These are phyloP conservation scores for Sistotremastrum suecicum DNA, from an alignment of 768 basidiomycete genomes.

Conservation along the genomic window DNA sequence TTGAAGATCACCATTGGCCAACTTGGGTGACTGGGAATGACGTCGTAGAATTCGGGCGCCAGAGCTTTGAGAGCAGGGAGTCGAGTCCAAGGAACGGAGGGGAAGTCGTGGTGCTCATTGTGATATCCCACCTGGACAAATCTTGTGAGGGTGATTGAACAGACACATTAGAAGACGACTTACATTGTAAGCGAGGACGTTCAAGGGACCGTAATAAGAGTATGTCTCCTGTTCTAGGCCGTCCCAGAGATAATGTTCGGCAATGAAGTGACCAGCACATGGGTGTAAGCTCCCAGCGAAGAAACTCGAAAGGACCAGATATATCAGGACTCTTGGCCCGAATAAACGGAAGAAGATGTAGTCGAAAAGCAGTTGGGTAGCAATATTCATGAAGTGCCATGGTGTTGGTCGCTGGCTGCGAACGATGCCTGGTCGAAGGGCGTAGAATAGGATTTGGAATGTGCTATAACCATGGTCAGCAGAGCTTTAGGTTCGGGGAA, in stretches of 20 bases:
- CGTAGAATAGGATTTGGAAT: constrained; percentile 98
- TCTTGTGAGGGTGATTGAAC: neutral
- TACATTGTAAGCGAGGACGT: constrained; percentile 87
- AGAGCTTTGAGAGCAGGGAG: constrained; percentile 69
- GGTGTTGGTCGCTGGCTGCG: constrained; percentile 64
- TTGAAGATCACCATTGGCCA: constrained; percentile 94
- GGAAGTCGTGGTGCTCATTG: constrained; percentile 99
- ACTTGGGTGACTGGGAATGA: constrained; percentile 70
- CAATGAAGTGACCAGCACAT: constrained; percentile 94
- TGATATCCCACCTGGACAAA: constrained; percentile 79
- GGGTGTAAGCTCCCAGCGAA: constrained; percentile 95
- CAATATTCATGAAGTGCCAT: constrained; percentile 78
- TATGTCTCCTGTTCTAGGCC: constrained; percentile 90
- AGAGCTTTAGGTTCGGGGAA: neutral
- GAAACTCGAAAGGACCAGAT: constrained; percentile 82
- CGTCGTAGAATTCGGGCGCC: constrained; percentile 88
- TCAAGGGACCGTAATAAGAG: constrained; percentile 89
- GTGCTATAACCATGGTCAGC: constrained; percentile 34
- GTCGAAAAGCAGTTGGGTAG: constrained; percentile 59
- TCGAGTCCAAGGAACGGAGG: constrained; percentile 89
- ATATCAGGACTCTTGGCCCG: constrained; percentile 44
- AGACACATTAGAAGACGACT: constrained; percentile 14
- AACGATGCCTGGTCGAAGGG: constrained; percentile 87
- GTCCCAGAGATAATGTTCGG: constrained; percentile 93
- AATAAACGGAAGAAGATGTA: constrained; percentile 40